Conservation (phyloP, 495 filamentous ascomycete genomes). For the Aspergillus homomorphus region DNA sequence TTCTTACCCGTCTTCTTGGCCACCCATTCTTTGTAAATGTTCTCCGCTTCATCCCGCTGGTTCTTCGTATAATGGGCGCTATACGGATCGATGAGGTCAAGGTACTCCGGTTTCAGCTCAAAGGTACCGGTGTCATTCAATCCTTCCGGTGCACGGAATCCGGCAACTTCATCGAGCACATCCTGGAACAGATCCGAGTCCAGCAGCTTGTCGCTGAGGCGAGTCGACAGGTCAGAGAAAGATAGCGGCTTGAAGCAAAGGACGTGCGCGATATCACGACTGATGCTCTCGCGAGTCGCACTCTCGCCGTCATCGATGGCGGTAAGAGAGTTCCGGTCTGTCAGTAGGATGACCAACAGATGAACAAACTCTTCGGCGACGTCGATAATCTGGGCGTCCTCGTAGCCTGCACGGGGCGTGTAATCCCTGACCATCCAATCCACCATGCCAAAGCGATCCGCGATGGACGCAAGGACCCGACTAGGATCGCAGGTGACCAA, state of each 20-base stretch:
- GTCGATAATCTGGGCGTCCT: slow-evolving; percentile 83
- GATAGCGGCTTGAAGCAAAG: slow-evolving; percentile 95
- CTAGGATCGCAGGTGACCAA: slow-evolving; percentile 82
- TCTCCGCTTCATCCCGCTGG: slow-evolving; percentile 93
- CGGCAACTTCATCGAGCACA: slow-evolving; percentile 83
- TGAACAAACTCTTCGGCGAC: slow-evolving; percentile 95
- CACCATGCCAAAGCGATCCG: slow-evolving; percentile 86
- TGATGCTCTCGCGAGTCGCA: slow-evolving; percentile 67
- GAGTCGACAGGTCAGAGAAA: slow-evolving; percentile 80
- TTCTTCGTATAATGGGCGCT: slow-evolving; percentile 94
- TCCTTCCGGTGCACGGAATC: slow-evolving; percentile 85
- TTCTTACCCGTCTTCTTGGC: slow-evolving; percentile 83
- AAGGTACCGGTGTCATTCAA: slow-evolving; percentile 90
- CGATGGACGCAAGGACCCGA: slow-evolving; percentile 80
- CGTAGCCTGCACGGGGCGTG: slow-evolving; percentile 62
- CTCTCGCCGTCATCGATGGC: slow-evolving; percentile 63
- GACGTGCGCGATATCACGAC: slow-evolving; percentile 86
- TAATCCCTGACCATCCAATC: slow-evolving; percentile 87
- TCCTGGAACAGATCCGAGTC: slow-evolving; percentile 81
- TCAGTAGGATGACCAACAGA: slow-evolving; percentile 83
- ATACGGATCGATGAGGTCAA: slow-evolving; percentile 89
- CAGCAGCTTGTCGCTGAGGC: slow-evolving; percentile 54
- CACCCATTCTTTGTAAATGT: slow-evolving; percentile 77
- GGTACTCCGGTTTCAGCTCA: slow-evolving; percentile 79
- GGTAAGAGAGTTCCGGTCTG: slow-evolving; percentile 79